Evolutionary conservation across 1,284 basidiomycete genomes (phyloP), one percentile per base, ranked within the genome.

Genomic region (Heliocybe sulcata): DNA sequence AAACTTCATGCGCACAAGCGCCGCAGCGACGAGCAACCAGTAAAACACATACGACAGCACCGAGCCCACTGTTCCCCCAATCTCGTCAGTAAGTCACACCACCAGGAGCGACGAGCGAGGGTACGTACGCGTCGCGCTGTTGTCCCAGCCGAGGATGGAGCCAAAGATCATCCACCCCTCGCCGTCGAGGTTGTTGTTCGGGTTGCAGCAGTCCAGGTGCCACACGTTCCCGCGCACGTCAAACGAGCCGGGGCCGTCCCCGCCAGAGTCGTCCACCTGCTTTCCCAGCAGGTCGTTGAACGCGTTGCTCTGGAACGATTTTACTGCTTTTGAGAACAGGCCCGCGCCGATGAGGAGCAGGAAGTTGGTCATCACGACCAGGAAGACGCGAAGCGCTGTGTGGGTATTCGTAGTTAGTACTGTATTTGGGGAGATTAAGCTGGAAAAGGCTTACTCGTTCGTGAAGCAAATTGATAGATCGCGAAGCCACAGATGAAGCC

Each of bases 281-380:
- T 74, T 74, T 16, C 94, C 92, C 49, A 95, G 82, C 60, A 89
- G 71, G 1, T 69, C 65, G 63, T 85, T 82, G 72, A 84, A 94
- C 19, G 72, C 73, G 67, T 94, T 76, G 60, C 75, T 70, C 67
- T 95, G 72, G 72, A 93, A 91, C 51, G 79, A 72, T 59, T 83
- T 82, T 16, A 90, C 75, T 2, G 86, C 74, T 66, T 81, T 85
- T 58, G 83, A 86, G 71, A 94, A 92, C 45, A 97, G 80, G 14
- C 94, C 94, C 0, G 94, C 87, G 38, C 94, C 94, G 69, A 97
- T 93, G 64, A 97, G 83, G 61, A 96, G 81, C 53, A 97, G 73
- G 63, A 97, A 74, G 75, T 90, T 90, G 54, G 94, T 95, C 77
- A 94, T 96, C 57, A 83, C 76, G 66, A 96, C 72, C 53, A 96